Evolutionary conservation across 192 early-diverging fungal genomes (phyloP).

Genomic region (Spizellomyces punctatus): DNA sequence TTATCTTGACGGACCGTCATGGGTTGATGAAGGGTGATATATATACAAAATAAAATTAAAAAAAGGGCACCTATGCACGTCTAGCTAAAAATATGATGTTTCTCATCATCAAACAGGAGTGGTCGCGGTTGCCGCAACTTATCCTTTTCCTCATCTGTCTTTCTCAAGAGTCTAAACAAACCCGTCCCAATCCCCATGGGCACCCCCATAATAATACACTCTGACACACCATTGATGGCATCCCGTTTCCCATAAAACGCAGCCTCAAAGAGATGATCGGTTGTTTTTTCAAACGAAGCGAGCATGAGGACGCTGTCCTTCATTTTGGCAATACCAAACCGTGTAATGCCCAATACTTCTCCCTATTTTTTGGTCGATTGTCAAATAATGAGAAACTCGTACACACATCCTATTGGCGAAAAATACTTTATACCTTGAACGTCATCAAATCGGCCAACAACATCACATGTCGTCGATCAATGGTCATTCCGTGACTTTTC

Average conservation of each 20-base stretch:
- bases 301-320: conserved; percentile 99
- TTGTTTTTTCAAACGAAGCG: conserved; percentile 99
- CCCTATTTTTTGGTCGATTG: conserved; percentile 59
- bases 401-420: neutral
- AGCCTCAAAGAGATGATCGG: conserved; percentile 98
- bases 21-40: too few relatives aligned
- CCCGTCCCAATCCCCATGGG: conserved; percentile 98
- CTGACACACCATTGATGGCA: conserved; percentile 92
- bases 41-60: too few relatives aligned
- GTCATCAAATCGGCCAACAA: conserved; percentile 98
- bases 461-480: conserved; percentile 95
- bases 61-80: too few relatives aligned
- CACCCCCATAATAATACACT: conserved; percentile 99
- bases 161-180: conserved; percentile 79
- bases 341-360: conserved; percentile 96
- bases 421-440: conserved; percentile 63
- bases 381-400: conserved; percentile 8
- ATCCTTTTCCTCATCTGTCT: conserved; percentile 12
- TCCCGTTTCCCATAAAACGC: conserved; percentile 94
- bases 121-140: neutral
- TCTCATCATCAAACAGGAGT: neutral
- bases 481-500: conserved; percentile 86
- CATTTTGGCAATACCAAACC: conserved; percentile 99
- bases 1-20: too few relatives aligned
- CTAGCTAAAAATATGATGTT: neutral